Evolutionary conservation across 2,329 filamentous ascomycete species (phyloP), one percentile per base, ranked within the genome.

Genomic region (Paraconiothyrium brasiliense): DNA sequence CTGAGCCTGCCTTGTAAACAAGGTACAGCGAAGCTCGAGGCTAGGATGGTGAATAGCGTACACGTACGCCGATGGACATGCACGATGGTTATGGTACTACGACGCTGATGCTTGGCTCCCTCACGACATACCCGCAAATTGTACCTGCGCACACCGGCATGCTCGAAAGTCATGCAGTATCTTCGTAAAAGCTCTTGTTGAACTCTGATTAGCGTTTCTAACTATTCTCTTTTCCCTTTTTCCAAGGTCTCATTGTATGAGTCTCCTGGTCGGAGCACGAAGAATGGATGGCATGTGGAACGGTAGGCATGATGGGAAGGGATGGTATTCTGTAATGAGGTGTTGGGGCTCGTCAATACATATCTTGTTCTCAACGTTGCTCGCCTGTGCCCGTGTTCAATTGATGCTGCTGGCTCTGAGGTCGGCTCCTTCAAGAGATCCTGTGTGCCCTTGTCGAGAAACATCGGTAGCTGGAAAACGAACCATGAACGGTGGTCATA

Each of bases 111-210:
- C 59, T 62, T 63, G 60, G 58, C 64, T 61, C 65, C 35, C 66
- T 61, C 57, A 70, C 54, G 62, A 65, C 62, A 67, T 69, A 59
- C 67, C 64, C 61, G 67, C 63, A 76, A 73, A 76, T 73, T 76
- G 74, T 55, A 63, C 37, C 34, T 46, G 41, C 37, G 63, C 63
- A 60, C 57, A 59, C 39, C 51, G 20, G 34, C 50, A 41, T 60
- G 20, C 11, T 24, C 64, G 56, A 60, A 63, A 62, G 54, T 62
- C 61, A 65, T 72, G 68, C 67, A 71, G 68, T 62, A 63, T 67
- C 67, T 66, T 69, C 64, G 67, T 64, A 73, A 75, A 76, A 76
- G 67, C 62, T 56, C 54, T 66, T 61, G 20, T 63, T 59, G 54
- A 57, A 57, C 64, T 69, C 62, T 67, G 61, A 64, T 66, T 67